Evolutionary conservation across 2,329 filamentous ascomycete species (phyloP), one percentile per base, ranked within the genome.

Genomic region (Helicocarpus griseus): DNA sequence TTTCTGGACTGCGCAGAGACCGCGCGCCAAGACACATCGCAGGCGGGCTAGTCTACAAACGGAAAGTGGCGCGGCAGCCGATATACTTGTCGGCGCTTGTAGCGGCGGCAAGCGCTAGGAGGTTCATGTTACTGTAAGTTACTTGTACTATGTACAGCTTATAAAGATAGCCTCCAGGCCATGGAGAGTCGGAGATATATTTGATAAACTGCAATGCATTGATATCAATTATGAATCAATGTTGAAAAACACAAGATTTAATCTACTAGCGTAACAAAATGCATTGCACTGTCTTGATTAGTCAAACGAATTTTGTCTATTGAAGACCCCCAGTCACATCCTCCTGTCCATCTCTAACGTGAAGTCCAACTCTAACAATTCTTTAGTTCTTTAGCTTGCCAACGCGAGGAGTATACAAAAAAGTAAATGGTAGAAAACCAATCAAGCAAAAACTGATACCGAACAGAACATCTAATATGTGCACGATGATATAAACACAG

Each of bases 21-120:
- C 35, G 33, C 36, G 62, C 59, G 28, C 58, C 57, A 28, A 89
- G 66, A 21, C 73, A 73, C 52, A 93, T 2, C 4, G 8, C 9
- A 6, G 2, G 2, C 8, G 9, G n/a, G 41, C 41, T 45, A 45
- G 26, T 45, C 41, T 5, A 5, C 13, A 46, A 22, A 33, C 13
- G 26, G 17, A 46, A 22, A 35, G n/a, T 31, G 28, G 28, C 28
- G 28, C 43, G 6, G 21, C 13, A 13, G 11, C 19, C 5, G 26
- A 24, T 41, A 22, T 14, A 19, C 2, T 2, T 19, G n/a, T 19
- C 3, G 7, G 8, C 11, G 3, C 19, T n/a, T 21, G 36, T 5
- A 11, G 24, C 4, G 19, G 40, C n/a, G 13, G 11, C n/a, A 8
- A 35, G 13, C 33, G 8, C 13, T 29, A n/a, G 13, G 5, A 26